phyloP scores from a whole-genome alignment of 2,329 filamentous ascomycete genomes.

The Gliomastix tumulicola region DNA sequence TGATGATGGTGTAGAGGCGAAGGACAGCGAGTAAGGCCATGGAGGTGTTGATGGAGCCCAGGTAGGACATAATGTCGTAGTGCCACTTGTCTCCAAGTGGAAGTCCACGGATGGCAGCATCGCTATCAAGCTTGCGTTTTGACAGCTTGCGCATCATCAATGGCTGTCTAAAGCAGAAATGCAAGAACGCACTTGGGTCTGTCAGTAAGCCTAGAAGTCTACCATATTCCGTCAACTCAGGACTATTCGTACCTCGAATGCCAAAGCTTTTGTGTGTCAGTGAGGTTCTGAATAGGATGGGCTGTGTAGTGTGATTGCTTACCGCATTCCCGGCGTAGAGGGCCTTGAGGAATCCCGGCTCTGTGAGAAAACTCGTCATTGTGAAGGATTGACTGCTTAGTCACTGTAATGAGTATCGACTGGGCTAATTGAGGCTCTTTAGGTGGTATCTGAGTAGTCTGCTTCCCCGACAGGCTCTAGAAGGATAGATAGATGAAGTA shows the following conservation, averaged over 20 bases:
- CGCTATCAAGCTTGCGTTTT: constrained; percentile 5
- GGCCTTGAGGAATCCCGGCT: constrained; percentile 4
- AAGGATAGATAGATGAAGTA: too few relatives aligned
- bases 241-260: background rate
- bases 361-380: background rate
- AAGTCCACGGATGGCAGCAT: constrained; percentile 5
- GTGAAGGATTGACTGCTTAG: too few relatives aligned
- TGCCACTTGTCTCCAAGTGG: constrained; percentile 13
- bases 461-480: too few relatives aligned
- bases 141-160: constrained; percentile 11
- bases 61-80: constrained; percentile 15
- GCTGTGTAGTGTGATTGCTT: too few relatives aligned
- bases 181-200: constrained; percentile 9
- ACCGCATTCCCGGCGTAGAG: constrained; percentile 13
- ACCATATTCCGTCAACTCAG: too few relatives aligned
- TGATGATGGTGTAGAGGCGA: constrained; percentile 8
- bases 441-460: too few relatives aligned
- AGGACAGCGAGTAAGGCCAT: constrained; percentile 10
- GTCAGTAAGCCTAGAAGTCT: too few relatives aligned
- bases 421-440: too few relatives aligned
- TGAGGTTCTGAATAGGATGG: too few relatives aligned
- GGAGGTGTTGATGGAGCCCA: constrained; percentile 13
- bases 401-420: too few relatives aligned
- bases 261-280: background rate
- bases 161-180: constrained; percentile 10